Conservation (phyloP, 106 monocot species). For the Agapanthus africanus region DNA sequence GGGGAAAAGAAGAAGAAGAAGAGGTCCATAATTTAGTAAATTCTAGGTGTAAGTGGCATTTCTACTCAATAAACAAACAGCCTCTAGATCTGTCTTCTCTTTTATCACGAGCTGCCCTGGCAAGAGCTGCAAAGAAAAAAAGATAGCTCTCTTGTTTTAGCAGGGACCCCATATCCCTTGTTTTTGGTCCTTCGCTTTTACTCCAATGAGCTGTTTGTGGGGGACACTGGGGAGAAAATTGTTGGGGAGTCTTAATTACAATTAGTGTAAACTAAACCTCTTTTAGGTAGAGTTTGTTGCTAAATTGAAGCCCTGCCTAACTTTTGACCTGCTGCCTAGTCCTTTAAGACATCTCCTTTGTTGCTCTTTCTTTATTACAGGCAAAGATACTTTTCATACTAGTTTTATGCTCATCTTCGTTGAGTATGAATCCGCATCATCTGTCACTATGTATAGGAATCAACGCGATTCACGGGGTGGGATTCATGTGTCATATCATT, state of each 20-base stretch:
- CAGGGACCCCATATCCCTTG: background rate
- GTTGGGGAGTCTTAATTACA: background rate
- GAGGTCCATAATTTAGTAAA: background rate
- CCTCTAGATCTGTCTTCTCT: background rate
- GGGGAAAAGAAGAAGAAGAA: too few relatives aligned
- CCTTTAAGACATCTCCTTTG: background rate
- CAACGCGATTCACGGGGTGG: too few relatives aligned
- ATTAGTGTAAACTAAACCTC: background rate
- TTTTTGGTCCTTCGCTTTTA: constrained; percentile 3
- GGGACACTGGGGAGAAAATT: background rate
- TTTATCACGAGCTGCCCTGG: background rate
- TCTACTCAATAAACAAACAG: background rate
- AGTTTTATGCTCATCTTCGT: too few relatives aligned
- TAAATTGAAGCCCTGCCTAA: background rate
- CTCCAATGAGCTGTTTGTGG: constrained; percentile 7
- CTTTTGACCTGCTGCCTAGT: constrained; percentile 1
- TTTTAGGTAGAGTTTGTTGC: too few relatives aligned
- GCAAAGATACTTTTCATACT: too few relatives aligned
- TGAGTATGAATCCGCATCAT: too few relatives aligned
- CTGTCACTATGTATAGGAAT: too few relatives aligned
- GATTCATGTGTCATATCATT: too few relatives aligned
- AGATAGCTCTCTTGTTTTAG: too few relatives aligned
- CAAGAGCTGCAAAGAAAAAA: background rate
- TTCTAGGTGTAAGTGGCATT: background rate
- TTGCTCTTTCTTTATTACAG: too few relatives aligned